Conservation (phyloP, 23 red algal species). For the Gracilaria gracilis region DNA sequence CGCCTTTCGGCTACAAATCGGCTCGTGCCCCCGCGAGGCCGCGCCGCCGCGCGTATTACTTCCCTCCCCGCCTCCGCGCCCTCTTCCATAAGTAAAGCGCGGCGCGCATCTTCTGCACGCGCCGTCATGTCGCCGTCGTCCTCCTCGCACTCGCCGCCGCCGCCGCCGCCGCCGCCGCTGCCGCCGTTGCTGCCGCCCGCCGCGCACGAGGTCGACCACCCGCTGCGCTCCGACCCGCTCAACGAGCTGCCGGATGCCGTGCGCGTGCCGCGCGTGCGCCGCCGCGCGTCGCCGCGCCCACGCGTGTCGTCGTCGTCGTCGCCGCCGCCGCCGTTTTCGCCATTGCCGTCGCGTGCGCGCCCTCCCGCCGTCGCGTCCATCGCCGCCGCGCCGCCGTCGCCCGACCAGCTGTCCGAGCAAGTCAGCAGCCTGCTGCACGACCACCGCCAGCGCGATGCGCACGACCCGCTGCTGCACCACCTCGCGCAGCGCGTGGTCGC, state of each 20-base stretch:
- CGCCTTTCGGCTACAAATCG: too few species aligned
- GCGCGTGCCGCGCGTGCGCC: slow-evolving; percentile 33
- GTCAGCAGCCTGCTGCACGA: neutral
- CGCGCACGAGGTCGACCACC: slow-evolving; percentile 30
- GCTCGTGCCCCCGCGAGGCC: too few species aligned
- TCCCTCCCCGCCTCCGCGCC: too few species aligned
- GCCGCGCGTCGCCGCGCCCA: neutral
- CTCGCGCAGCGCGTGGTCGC: slow-evolving; percentile 7
- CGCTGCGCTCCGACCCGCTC: slow-evolving; percentile 57
- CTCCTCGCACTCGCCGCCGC: neutral
- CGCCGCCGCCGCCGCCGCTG: neutral
- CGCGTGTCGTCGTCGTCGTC: neutral
- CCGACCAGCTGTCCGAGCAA: slow-evolving; percentile 5
- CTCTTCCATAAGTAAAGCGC: neutral
- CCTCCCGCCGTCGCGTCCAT: neutral
- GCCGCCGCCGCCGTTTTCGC: neutral
- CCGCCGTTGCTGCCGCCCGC: neutral
- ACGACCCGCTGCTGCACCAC: slow-evolving; percentile 35
- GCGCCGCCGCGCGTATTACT: too few species aligned
- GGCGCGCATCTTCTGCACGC: neutral
- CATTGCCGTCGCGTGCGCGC: too few species aligned
- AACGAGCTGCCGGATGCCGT: slow-evolving; percentile 57
- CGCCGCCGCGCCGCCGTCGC: neutral
- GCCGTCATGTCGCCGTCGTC: too few species aligned
- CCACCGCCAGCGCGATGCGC: neutral